Evolutionary conservation across 257 asterid species (phyloP), one percentile per base, ranked within the genome.

Genomic region (Penstemon eatonii): DNA sequence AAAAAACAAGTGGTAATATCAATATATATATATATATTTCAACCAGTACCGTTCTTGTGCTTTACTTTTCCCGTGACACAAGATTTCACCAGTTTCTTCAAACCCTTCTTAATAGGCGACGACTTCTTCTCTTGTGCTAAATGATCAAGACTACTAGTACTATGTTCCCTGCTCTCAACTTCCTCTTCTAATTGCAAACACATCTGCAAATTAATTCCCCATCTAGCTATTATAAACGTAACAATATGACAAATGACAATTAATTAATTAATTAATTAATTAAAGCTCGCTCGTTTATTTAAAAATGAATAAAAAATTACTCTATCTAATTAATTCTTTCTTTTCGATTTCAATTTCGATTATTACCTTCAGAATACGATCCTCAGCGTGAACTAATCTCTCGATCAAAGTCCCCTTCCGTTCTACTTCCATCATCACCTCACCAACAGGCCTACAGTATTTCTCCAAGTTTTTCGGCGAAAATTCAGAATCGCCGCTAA

Each of bases 291-390:
- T n/a, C n/a, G n/a, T n/a, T 15, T 15, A 15, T 15, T 15, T 15
- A 15, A 15, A 15, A 15, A 15, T 15, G 18, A 15, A 15, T 15
- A 15, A 15, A 15, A 15, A 15, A 15, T 15, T 15, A 15, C 18
- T 15, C 18, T 15, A 15, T 15, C 18, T 15, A 15, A 15, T 15
- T 15, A 15, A 15, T 15, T 15, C 18, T 15, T 15, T 15, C 18
- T n/a, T n/a, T n/a, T n/a, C n/a, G n/a, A n/a, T n/a, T n/a, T n/a
- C n/a, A n/a, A n/a, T n/a, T n/a, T n/a, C n/a, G n/a, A n/a, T n/a
- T n/a, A n/a, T n/a, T n/a, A n/a, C 96, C 96, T 85, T 85, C 12
- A 86, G 66, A 13, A 88, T 79, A 1, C 91, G 87, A 56, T 86
- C 90, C 68, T 91, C 97, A 0, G 86, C 86, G 0, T 69, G 84